phyloP scores from a whole-genome alignment of 345 rosid genomes.

The Eucalyptus fibrosa region DNA sequence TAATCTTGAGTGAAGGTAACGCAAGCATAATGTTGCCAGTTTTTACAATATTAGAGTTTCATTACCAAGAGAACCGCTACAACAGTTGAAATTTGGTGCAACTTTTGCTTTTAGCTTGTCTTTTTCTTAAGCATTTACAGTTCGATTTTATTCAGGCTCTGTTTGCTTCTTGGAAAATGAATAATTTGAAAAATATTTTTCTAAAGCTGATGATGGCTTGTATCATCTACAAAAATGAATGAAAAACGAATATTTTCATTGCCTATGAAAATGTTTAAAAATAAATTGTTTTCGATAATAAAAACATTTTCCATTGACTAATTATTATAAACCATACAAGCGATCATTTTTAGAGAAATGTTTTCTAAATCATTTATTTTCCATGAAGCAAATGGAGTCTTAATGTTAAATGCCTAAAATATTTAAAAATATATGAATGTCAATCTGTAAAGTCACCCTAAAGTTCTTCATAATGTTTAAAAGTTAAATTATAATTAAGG shows the following conservation, averaged over 20 bases:
- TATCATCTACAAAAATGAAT: neutral
- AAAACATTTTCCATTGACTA: neutral
- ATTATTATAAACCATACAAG: neutral
- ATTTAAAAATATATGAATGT: neutral
- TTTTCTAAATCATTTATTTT: neutral
- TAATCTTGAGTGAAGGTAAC: neutral
- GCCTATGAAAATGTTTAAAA: too few relatives aligned
- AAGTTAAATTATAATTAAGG: neutral
- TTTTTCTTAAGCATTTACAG: neutral
- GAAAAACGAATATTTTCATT: neutral
- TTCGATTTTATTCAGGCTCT: neutral
- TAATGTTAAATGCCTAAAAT: neutral
- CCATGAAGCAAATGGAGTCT: neutral
- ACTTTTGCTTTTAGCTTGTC: neutral
- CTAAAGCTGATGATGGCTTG: neutral
- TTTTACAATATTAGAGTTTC: neutral
- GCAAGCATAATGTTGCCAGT: neutral
- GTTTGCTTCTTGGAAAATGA: neutral
- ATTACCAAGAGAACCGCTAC: neutral
- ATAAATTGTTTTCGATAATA: too few relatives aligned
- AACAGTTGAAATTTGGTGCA: neutral
- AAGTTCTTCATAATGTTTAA: neutral
- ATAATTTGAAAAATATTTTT: too few relatives aligned
- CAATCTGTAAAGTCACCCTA: neutral
- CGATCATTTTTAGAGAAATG: too few relatives aligned